Evolutionary conservation across 441 rosid genomes (phyloP).

Genomic region (Mallotus japonicus): DNA sequence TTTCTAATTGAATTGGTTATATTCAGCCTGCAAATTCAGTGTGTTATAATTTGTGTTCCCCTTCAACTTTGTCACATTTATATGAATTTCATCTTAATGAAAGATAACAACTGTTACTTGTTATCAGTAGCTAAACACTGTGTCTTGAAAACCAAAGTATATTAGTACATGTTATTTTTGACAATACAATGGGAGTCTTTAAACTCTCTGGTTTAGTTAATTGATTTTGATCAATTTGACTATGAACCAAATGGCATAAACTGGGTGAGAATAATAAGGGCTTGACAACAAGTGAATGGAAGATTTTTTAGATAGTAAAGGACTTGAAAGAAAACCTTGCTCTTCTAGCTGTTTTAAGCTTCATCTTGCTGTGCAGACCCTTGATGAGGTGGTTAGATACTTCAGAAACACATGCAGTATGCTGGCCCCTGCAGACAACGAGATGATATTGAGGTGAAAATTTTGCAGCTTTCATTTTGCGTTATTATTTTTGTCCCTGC

Average conservation of each 20-base stretch:
- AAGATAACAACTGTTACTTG: neutral
- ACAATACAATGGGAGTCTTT: no score
- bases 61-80: neutral
- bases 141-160: neutral
- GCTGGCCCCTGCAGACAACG: conserved; percentile 51
- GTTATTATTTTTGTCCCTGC: neutral
- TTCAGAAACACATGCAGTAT: conserved; percentile 48
- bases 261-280: neutral
- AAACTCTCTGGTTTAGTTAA: no score
- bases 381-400: conserved; percentile 54
- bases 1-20: conserved; percentile 1
- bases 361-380: conserved; percentile 47
- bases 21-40: neutral
- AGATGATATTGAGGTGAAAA: conserved; percentile 61
- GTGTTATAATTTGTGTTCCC: neutral
- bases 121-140: neutral
- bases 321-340: neutral
- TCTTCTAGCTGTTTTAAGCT: neutral
- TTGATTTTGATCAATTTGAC: no score
- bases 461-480: neutral
- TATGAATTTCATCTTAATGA: neutral
- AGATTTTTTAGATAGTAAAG: no score
- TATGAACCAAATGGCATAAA: neutral
- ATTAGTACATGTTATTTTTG: neutral
- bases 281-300: neutral